These are phyloP conservation scores for Xylariales sp. DNA, from an alignment of 2,329 filamentous ascomycete genomes.

Conservation along the genomic window DNA sequence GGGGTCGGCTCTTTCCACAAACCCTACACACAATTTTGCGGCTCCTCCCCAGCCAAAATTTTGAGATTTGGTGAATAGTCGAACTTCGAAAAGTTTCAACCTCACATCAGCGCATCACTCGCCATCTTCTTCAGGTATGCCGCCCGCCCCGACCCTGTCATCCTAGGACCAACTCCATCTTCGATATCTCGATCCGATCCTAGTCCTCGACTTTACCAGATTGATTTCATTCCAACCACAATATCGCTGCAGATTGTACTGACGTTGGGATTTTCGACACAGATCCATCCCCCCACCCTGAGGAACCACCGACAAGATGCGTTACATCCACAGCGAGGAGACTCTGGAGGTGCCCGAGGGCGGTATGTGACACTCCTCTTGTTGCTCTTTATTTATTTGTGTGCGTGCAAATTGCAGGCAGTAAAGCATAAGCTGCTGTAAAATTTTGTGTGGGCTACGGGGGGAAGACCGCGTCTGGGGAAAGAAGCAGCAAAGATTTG, in stretches of 20 bases:
- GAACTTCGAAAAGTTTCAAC: constrained; percentile 14
- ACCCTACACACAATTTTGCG: constrained; percentile 12
- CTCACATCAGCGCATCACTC: constrained; percentile 24
- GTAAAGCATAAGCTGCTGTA: no score
- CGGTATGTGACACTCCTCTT: constrained; percentile 62
- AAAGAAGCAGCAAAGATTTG: no score
- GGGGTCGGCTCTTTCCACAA: no score
- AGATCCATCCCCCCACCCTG: constrained; percentile 38
- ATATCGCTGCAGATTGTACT: constrained; percentile 1
- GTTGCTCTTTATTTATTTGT: no score
- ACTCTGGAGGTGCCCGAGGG: constrained; percentile 91
- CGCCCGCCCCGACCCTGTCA: constrained; percentile 6
- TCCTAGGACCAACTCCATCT: constrained; percentile 3
- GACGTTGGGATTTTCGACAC: constrained; percentile 9
- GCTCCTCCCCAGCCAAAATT: constrained; percentile 7
- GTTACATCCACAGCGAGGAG: constrained; percentile 99
- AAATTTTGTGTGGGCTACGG: no score
- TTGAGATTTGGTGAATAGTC: constrained; percentile 5
- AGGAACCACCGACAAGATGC: constrained; percentile 75
- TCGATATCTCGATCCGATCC: background rate
- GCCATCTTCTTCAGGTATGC: constrained; percentile 24
- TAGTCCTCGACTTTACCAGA: no score
- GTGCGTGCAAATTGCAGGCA: no score
- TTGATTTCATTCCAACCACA: no score
- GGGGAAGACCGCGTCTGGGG: no score